Base-by-base conservation (phyloP, 1,284 basidiomycete species). In the Thelephora terrestris region DNA sequence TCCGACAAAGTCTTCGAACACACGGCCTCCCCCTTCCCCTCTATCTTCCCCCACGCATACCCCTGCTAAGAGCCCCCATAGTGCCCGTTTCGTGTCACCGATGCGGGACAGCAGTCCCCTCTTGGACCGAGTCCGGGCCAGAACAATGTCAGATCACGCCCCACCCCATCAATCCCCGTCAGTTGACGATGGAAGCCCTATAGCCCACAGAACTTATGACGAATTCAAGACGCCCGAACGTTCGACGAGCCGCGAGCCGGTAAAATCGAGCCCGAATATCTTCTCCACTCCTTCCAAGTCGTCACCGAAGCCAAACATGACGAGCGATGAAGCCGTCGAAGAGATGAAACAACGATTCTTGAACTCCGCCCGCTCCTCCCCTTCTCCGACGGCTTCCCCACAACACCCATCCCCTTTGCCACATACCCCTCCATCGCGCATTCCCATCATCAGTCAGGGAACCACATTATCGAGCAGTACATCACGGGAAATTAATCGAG, bases 341-440 rank as follows among this genome's bases (percentile, higher is more conserved):
- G 75, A 80, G 55, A 79, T 82, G 77, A 84, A 81, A 62, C 69
- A 65, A 52, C 65, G 78, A 25, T 76, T 81, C 57, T 61, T 79
- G 49, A 69, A 67, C 3, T 58, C 61, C 1, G 52, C 58, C 21
- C 54, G 54, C 7, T 53, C 58, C 12, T 53, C 56, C 2, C 48
- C 52, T 10, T 50, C 53, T 7, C 45, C 48, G 5, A 48, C 50
- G n/a, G 14, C 50, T 17, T 21, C 47, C 7, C 45, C 51, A 7
- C 34, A 52, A n/a, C 46, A 56, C 10, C 52, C 55, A 7, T 54
- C 58, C 20, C 21, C 47, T 23, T 38, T 17, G 17, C 37, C 38
- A 18, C 20, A 25, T 14, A 42, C 39, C 12, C 39, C 39, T 5
- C 39, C 20, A 20, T 42, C 39, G 39, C 39, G 39, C 12, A 42